Evolutionary conservation across 2,329 filamentous ascomycete genomes (phyloP), one percentile per base, ranked within the genome.

Genomic region (Cercospora nicotianae): DNA sequence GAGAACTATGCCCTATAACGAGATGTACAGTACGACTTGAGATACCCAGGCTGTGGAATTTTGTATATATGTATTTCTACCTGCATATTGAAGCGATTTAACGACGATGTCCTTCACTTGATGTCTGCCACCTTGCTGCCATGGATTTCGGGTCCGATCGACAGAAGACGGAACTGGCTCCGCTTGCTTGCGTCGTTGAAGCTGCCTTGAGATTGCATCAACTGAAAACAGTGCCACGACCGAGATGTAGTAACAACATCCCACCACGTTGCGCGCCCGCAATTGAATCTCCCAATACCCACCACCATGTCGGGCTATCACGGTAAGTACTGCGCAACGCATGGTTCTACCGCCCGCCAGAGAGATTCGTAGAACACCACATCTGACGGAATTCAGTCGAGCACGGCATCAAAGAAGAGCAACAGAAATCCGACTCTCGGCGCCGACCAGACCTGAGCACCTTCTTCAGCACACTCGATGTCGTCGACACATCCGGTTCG

Each of bases 1-100:
- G 94, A 98, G 84, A 97, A 97, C 79, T 97, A 97, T 82, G 92
- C 93, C 62, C 84, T 97, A 70, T 97, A 80, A 85, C 3, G 60
- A 61, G 23, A 8, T 45, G 36, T 58, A 51, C 45, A 58, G 53
- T 30, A 58, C 53, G 53, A 58, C 26, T 58, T 58, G 53, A 58
- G 53, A 58, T 58, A 58, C 53, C 53, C 53, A 58, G 53, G 53
- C 26, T 58, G 26, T 31, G 53, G 16, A 30, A 10, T 57, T 31
- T 26, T 58, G 23, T 58, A 58, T 33, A 30, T 58, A 58, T 58
- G 30, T 58, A 58, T 30, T n/a, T 58, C 23, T 31, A 58, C 30
- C 28, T 58, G 26, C 26, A 30, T n/a, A 30, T 51, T 6, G 18
- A 51, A 51, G 20, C 18, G 45, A 26, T 20, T 5, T 12, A 18